phyloP scores from a whole-genome alignment of 441 rosid genomes.

The Kokia cookei region DNA sequence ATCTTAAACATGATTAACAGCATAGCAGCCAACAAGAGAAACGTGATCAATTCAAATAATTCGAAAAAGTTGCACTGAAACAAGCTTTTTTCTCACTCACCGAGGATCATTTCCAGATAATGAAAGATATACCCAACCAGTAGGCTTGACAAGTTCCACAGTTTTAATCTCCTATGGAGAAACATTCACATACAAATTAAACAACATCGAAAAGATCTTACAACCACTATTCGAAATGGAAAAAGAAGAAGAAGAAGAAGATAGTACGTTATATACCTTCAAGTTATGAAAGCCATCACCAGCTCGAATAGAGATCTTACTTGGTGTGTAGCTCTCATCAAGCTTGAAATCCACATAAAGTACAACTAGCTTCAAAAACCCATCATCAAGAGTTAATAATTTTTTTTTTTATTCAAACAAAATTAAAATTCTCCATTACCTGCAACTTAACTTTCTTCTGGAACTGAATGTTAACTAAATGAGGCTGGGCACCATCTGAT shows the following conservation, averaged over 20 bases:
- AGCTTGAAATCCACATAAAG: conserved; percentile 89
- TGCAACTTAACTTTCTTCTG: conserved; percentile 94
- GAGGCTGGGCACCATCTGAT: conserved; percentile 96
- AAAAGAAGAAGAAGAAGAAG: background rate
- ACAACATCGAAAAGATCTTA: background rate
- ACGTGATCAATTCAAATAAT: background rate
- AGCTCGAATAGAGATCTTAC: conserved; percentile 81
- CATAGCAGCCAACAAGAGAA: background rate
- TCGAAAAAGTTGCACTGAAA: background rate
- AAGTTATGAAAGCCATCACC: conserved; percentile 95
- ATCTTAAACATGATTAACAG: background rate
- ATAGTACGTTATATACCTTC: conserved; percentile 46
- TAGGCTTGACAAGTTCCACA: conserved; percentile 75
- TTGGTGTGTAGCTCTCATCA: conserved; percentile 90
- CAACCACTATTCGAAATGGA: background rate
- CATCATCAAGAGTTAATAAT: background rate
- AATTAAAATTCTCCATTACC: conserved; percentile 25
- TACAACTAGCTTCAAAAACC: conserved; percentile 51
- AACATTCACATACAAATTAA: conserved; percentile 9
- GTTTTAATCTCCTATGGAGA: conserved; percentile 73
- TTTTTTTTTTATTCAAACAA: background rate
- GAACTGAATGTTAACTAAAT: conserved; percentile 66
- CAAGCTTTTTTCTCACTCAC: conserved; percentile 22
- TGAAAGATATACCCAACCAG: conserved; percentile 76
- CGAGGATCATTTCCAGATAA: conserved; percentile 82